phyloP scores from a whole-genome alignment of 768 basidiomycete genomes.

The Boletellus ananas region DNA sequence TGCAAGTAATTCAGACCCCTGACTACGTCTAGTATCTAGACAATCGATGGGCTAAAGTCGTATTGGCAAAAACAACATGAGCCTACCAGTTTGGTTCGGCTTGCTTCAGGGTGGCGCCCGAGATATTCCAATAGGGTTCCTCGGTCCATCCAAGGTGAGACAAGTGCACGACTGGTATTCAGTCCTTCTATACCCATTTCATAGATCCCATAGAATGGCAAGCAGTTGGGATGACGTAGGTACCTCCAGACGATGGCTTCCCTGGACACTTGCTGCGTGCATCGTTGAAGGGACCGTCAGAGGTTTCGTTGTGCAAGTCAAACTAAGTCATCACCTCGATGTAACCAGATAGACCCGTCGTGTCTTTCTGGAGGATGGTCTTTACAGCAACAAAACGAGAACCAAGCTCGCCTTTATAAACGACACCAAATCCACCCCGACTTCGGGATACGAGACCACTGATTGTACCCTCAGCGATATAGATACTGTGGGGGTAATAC shows the following conservation, averaged over 20 bases:
- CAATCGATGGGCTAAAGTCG: neutral
- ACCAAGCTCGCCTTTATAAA: constrained; percentile 17
- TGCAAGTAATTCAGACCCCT: constrained; percentile 44
- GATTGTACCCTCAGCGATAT: constrained; percentile 6
- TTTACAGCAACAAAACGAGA: constrained; percentile 31
- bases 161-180: constrained; percentile 21
- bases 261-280: constrained; percentile 20
- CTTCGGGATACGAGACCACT: neutral
- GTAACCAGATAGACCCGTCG: neutral
- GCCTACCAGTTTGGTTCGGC: constrained; percentile 33
- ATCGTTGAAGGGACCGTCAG: neutral
- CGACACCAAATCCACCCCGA: constrained; percentile 21
- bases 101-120: constrained; percentile 14
- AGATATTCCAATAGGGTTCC: constrained; percentile 33
- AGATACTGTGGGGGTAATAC: constrained; percentile 18
- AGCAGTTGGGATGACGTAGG: constrained; percentile 33
- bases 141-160: constrained; percentile 40
- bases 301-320: neutral
- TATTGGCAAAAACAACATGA: neutral
- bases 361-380: neutral
- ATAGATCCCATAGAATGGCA: constrained; percentile 35
- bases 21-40: constrained; percentile 41
- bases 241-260: constrained; percentile 36
- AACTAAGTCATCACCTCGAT: constrained; percentile 15
- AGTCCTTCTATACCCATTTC: constrained; percentile 10